phyloP scores from a whole-genome alignment of 352 stramenopile genomes.

The Globisporangium nunn region DNA sequence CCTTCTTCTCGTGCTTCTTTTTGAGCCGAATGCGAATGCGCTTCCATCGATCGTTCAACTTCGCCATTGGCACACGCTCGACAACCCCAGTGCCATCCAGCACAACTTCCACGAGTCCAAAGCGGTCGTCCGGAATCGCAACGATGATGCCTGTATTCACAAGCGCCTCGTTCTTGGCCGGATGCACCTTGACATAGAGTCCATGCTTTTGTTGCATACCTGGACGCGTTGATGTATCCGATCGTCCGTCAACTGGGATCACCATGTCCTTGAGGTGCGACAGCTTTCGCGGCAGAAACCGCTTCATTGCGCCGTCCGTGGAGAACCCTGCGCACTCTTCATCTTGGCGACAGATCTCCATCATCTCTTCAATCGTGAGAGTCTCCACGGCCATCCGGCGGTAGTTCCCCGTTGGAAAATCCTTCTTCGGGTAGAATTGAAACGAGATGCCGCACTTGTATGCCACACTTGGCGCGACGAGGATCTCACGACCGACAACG shows the following conservation, averaged over 20 bases:
- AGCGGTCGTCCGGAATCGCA: constrained; percentile 41
- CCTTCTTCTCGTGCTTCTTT: constrained; percentile 23
- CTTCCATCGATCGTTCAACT: constrained; percentile 58
- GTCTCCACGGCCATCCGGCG: constrained; percentile 23
- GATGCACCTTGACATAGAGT: constrained; percentile 58
- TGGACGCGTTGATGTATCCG: too few relatives aligned
- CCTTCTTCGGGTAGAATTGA: constrained; percentile 68
- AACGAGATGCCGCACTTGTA: constrained; percentile 59
- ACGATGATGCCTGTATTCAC: constrained; percentile 54
- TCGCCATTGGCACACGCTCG: constrained; percentile 44
- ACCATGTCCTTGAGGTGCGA: constrained; percentile 60
- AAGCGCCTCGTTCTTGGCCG: constrained; percentile 33
- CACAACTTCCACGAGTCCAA: constrained; percentile 49
- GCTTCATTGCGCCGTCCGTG: constrained; percentile 66
- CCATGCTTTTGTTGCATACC: constrained; percentile 17
- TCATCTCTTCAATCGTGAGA: constrained; percentile 30
- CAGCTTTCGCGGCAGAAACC: constrained; percentile 65
- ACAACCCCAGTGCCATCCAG: constrained; percentile 44
- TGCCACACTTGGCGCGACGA: constrained; percentile 56
- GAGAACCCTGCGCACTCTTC: constrained; percentile 66
- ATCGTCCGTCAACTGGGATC: too few relatives aligned
- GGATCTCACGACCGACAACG: constrained; percentile 48
- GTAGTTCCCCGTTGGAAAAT: constrained; percentile 70
- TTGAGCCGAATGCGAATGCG: constrained; percentile 40
- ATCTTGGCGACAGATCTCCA: constrained; percentile 56